Percentiles rank a stretch among this genome's conserved stretches.
phyloP scores from a whole-genome alignment of 352 stramenopile species.

The Phytophthora europaea region DNA sequence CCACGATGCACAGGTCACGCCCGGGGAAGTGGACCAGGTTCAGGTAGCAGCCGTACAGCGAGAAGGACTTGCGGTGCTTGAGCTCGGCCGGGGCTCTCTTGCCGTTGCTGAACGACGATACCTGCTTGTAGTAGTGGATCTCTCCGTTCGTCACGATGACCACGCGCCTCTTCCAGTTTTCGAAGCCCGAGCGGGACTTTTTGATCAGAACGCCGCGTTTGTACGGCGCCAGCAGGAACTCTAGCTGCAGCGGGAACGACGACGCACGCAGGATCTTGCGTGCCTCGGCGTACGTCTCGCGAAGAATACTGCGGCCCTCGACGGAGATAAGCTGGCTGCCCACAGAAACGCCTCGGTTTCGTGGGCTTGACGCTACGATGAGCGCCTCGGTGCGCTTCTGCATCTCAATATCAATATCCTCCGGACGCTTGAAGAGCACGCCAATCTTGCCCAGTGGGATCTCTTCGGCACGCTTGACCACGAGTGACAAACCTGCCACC shows the following conservation, averaged over 20 bases:
- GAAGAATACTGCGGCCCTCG: constrained; percentile 68
- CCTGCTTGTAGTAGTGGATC: constrained; percentile 88
- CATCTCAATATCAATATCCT: constrained; percentile 80
- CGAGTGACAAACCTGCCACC: constrained; percentile 69
- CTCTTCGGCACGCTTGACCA: constrained; percentile 83
- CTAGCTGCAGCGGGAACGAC: constrained; percentile 69
- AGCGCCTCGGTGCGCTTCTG: constrained; percentile 82
- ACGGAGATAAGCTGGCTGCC: constrained; percentile 84
- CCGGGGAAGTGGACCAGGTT: constrained; percentile 81
- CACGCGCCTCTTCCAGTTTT: constrained; percentile 90
- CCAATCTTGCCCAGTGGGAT: constrained; percentile 77
- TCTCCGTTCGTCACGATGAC: constrained; percentile 84
- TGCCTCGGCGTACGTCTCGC: constrained; percentile 66
- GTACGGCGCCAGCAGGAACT: constrained; percentile 87
- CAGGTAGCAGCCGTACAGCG: constrained; percentile 85
- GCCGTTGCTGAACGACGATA: constrained; percentile 41
- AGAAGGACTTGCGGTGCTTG: constrained; percentile 89
- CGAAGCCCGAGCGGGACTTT: constrained; percentile 86
- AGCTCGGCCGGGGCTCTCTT: constrained; percentile 52
- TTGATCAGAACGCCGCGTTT: constrained; percentile 87
- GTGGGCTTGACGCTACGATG: constrained; percentile 67
- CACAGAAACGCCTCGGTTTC: constrained; percentile 57
- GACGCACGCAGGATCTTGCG: constrained; percentile 62
- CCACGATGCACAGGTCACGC: constrained; percentile 83
- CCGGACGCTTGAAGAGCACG: constrained; percentile 63